These are phyloP conservation scores for Jamesozyma piceae DNA, from an alignment of 805 yeast species.

Conservation along the genomic window DNA sequence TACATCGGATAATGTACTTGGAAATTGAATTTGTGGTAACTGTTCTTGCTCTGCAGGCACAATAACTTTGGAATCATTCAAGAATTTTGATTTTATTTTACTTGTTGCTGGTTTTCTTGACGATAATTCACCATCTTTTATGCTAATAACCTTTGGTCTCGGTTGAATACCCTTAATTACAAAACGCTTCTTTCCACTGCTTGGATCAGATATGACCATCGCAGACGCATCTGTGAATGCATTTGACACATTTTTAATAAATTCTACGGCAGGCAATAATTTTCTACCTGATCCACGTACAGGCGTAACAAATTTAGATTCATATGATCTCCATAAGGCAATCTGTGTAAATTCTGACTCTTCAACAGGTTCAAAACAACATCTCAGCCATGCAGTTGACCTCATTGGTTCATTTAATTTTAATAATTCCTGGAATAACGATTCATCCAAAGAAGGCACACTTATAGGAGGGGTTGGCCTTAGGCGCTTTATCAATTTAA, in stretches of 20 bases:
- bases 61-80: slow-evolving; percentile 12
- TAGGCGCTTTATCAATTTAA: slow-evolving; percentile 46
- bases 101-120: slow-evolving; percentile 23
- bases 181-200: slow-evolving; percentile 64
- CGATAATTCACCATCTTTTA: slow-evolving; percentile 38
- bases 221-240: slow-evolving; percentile 88
- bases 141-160: slow-evolving; percentile 47
- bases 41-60: slow-evolving; percentile 18
- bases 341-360: slow-evolving; percentile 90
- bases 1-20: slow-evolving; percentile 24
- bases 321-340: slow-evolving; percentile 91
- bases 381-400: slow-evolving; percentile 90
- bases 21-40: slow-evolving; percentile 24
- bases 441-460: slow-evolving; percentile 51
- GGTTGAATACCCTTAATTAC: slow-evolving; percentile 94
- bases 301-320: slow-evolving; percentile 66
- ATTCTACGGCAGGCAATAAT: slow-evolving; percentile 89
- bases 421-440: slow-evolving; percentile 51
- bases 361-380: slow-evolving; percentile 71
- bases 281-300: slow-evolving; percentile 43
- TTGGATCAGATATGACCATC: slow-evolving; percentile 68
- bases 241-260: slow-evolving; percentile 84
- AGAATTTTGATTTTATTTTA: slow-evolving; percentile 14
- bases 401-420: slow-evolving; percentile 74
- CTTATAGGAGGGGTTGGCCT: slow-evolving; percentile 52